A percentile compares a stretch with the other conserved stretches of the same genome.
Conservation (phyloP, 1,284 basidiomycete genomes). For the Leccinum solheimii region DNA sequence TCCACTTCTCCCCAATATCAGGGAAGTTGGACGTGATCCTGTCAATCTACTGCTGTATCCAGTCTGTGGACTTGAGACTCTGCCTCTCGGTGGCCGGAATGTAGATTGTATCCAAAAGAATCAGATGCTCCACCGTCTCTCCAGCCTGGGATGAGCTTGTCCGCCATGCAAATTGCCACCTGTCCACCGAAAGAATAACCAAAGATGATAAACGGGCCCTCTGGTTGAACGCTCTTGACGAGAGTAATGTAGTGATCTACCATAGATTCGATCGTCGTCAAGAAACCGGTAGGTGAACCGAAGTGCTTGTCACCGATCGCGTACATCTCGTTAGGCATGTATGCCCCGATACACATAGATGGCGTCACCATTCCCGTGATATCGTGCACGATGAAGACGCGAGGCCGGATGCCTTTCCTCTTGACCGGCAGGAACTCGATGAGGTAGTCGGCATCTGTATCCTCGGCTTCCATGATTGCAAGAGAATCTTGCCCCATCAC, state of each 20-base stretch:
- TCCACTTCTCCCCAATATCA: slow-evolving; percentile 35
- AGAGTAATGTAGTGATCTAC: slow-evolving; percentile 34
- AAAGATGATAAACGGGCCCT: slow-evolving; percentile 28
- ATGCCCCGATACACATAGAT: slow-evolving; percentile 34
- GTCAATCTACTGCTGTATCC: slow-evolving; percentile 31
- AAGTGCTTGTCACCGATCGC: slow-evolving; percentile 34
- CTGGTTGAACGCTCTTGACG: slow-evolving; percentile 24
- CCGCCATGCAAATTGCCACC: slow-evolving; percentile 31
- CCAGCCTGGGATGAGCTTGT: slow-evolving; percentile 24
- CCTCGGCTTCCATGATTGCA: slow-evolving; percentile 32
- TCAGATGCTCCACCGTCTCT: slow-evolving; percentile 26
- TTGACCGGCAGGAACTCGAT: slow-evolving; percentile 33
- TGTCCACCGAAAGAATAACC: slow-evolving; percentile 33
- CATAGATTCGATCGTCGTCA: slow-evolving; percentile 28
- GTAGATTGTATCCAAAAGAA: slow-evolving; percentile 32
- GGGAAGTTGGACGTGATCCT: slow-evolving; percentile 33
- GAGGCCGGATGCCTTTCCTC: slow-evolving; percentile 31
- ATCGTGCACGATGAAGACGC: slow-evolving; percentile 32
- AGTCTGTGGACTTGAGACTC: slow-evolving; percentile 32
- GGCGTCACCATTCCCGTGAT: slow-evolving; percentile 35
- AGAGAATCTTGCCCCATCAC: slow-evolving; percentile 29
- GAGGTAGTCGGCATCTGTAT: slow-evolving; percentile 28
- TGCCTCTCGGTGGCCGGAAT: slow-evolving; percentile 30
- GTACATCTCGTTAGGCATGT: slow-evolving; percentile 36
- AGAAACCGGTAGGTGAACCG: slow-evolving; percentile 30